Conservation (phyloP, 2,329 filamentous ascomycete genomes). For the Aspergillus hiratsukae region DNA sequence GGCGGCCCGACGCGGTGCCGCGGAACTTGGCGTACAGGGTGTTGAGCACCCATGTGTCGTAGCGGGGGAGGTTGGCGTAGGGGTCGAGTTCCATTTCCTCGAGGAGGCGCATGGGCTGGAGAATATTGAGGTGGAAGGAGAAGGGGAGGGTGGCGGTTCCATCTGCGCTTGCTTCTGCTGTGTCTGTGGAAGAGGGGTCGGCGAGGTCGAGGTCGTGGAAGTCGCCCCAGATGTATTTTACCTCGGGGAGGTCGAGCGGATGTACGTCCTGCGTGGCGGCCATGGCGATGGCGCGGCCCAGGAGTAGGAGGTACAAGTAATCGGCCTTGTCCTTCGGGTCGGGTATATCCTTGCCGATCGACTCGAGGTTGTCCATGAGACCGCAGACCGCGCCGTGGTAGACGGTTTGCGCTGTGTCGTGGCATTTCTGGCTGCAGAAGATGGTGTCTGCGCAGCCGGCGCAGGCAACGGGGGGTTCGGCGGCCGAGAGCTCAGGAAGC, state of each 20-base stretch:
- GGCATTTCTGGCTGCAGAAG: constrained; percentile 57
- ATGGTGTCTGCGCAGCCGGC: constrained; percentile 54
- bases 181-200: constrained; percentile 4
- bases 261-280: constrained; percentile 56
- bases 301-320: constrained; percentile 56
- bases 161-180: neutral
- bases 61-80: constrained; percentile 43
- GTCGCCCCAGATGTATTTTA: constrained; percentile 64
- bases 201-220: constrained; percentile 42
- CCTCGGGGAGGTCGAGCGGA: constrained; percentile 56
- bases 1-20: constrained; percentile 82
- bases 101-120: constrained; percentile 57
- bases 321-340: constrained; percentile 55
- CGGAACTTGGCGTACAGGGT: constrained; percentile 90
- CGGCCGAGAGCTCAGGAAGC: constrained; percentile 55
- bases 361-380: constrained; percentile 47
- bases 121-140: constrained; percentile 56
- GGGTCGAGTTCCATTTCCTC: constrained; percentile 61
- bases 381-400: constrained; percentile 60
- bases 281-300: constrained; percentile 57
- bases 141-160: constrained; percentile 52
- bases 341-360: constrained; percentile 55
- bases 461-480: constrained; percentile 43
- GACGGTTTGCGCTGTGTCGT: constrained; percentile 49
- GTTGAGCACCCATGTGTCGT: constrained; percentile 66